Conservation (phyloP, 495 filamentous ascomycete species). For the Penicillium angulare region DNA sequence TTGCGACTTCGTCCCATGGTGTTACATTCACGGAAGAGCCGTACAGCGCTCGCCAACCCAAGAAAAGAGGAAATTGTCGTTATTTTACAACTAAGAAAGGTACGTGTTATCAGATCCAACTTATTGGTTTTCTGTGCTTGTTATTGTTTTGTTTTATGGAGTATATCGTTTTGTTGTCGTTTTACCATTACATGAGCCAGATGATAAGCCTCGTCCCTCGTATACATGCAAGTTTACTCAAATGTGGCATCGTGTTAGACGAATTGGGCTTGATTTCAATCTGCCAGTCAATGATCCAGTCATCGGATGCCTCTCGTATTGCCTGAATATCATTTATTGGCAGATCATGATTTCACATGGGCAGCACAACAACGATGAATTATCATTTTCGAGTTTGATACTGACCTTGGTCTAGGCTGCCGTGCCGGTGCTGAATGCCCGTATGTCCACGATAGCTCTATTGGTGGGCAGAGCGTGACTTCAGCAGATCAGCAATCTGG, state of each 20-base stretch:
- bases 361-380: neutral
- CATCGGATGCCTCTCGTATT: no score
- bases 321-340: no score
- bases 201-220: no score
- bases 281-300: no score
- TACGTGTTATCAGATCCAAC: conserved; percentile 9
- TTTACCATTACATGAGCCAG: no score
- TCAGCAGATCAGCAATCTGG: conserved; percentile 8
- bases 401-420: conserved; percentile 37
- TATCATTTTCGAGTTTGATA: neutral
- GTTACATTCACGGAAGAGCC: conserved; percentile 18
- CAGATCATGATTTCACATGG: no score
- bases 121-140: neutral
- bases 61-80: conserved; percentile 25
- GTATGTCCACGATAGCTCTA: conserved; percentile 36
- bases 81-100: conserved; percentile 28
- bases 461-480: conserved; percentile 5
- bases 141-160: neutral
- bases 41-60: conserved; percentile 17
- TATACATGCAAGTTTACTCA: no score
- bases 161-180: neutral
- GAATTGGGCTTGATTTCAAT: no score
- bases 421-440: conserved; percentile 40
- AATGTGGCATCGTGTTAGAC: no score
- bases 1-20: conserved; percentile 25